Base-by-base conservation (phyloP, 352 stramenopile genomes). In the Albugo candida region DNA sequence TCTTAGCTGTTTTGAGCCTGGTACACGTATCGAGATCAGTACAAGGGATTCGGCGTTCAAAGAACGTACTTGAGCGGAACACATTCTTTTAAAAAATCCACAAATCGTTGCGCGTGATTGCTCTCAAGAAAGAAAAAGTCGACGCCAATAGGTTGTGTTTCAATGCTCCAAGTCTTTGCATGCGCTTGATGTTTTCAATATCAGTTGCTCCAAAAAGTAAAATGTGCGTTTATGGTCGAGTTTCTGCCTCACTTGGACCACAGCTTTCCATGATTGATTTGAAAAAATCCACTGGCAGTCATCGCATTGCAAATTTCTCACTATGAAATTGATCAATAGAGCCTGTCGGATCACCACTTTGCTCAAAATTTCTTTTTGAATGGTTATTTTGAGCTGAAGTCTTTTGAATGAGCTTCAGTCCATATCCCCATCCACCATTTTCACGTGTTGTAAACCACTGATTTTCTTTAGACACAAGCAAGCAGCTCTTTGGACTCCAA, bases 161-260 rank as follows among this genome's bases (percentile, higher is more conserved):
- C 93, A 52, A 99, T 98, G 55, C 84, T 96, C 1, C 94, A 83
- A 41, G 92, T 95, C 48, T 97, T 95, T 41, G 93, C 79, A 65
- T 99, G 93, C 41, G 94, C 94, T 38, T 81, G 77, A 66, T 99
- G 91, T 68, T n/a, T 99, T 99, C 38, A 99, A 72, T 60, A 99
- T 98, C 35, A 99, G 73, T 66, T 99, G 96, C 78, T 99, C 96
- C 27, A 99, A 67, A 65, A 97, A 99, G 60, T 98, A 94, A 64
- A 99, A 99, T 34, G 96, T 99, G 41, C 95, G 77, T 69, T 99
- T 99, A 77, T 99, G 96, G 49, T 96, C 81, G 19, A 99, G 96
- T 47, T 88, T 84, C 67, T 99, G 94, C 37, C 94, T 92, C 58
- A 98, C 92, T 64, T 99, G 96, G 13, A 99, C 95, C 14, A 99